Evolutionary conservation across 768 basidiomycete genomes (phyloP), one percentile per base, ranked within the genome.

Genomic region (Boletus reticuloceps): DNA sequence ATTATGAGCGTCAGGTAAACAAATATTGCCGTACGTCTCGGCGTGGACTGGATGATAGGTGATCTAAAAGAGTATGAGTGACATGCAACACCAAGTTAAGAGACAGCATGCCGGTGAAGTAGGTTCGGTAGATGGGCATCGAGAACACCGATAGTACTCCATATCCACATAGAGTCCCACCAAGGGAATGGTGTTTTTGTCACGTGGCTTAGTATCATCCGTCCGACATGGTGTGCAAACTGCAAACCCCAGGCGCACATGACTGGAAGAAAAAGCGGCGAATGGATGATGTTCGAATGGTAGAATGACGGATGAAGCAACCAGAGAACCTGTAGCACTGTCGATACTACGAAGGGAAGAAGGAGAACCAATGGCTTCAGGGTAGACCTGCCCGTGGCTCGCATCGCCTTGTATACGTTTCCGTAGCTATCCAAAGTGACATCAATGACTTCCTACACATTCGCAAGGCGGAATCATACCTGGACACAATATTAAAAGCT

Each of bases 211-310:
- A 97, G 75, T 64, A 98, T 98, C 79, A 99, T 89, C 60, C 88
- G 12, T 7, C 36, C 27, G 27, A 29, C 77, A 68, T 94, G 88
- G 59, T 91, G 90, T 31, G 89, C 88, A 60, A 92, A 91, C 70
- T 91, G 89, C 50, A 91, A 70, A n/a, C 94, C 96, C 94, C 95
- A 98, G n/a, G 90, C 87, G 63, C 85, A 88, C n/a, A 95, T 72
- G 77, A 95, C 97, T 5, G 94, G 93, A 12, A 98, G 74, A 66
- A 98, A 86, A 25, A 86, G 79, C 1, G 85, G 76, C 1, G 89
- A 89, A 62, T 88, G 77, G 38, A 97, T 76, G 69, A 96, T 83
- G n/a, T 75, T 76, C 4, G 86, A 85, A 53, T 83, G 73, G 52
- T 79, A 72, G 62, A 77, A 74, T 19, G 80, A 72, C 10, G 91